Percentiles rank a stretch among this genome's conserved stretches.
Conservation (phyloP, 805 yeast species). For the Blastobotrys muscicola region DNA sequence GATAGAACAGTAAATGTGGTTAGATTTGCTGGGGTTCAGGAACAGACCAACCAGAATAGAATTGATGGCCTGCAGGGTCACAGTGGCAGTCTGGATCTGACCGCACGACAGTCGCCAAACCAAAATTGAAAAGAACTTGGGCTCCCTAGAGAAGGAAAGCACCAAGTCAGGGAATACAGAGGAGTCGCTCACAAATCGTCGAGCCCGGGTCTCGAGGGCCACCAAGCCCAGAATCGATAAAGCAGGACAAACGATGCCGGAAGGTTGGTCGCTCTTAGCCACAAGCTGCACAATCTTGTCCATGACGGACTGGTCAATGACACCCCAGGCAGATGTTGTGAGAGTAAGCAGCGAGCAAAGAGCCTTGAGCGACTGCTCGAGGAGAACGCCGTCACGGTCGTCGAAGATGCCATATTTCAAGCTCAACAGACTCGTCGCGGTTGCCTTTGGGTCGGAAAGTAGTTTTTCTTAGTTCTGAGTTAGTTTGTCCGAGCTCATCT, state of each 20-base stretch:
- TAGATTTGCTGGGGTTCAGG: slow-evolving; percentile 5
- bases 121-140: slow-evolving; percentile 10
- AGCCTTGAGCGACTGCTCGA: slow-evolving; percentile 11
- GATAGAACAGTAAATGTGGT: slow-evolving; percentile 13
- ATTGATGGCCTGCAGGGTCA: slow-evolving; percentile 13
- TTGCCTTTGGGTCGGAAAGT: slow-evolving; percentile 13
- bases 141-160: slow-evolving; percentile 7
- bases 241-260: slow-evolving; percentile 14
- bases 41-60: slow-evolving; percentile 14
- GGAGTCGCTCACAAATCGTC: slow-evolving; percentile 1
- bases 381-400: slow-evolving; percentile 8
- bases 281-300: slow-evolving; percentile 10
- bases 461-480: slow-evolving; percentile 9
- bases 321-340: slow-evolving; percentile 15
- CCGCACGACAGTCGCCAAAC: slow-evolving; percentile 10
- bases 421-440: slow-evolving; percentile 16
- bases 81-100: slow-evolving; percentile 11
- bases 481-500: not conserved
- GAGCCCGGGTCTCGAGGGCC: slow-evolving; percentile 12
- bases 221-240: slow-evolving; percentile 13
- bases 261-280: slow-evolving; percentile 6
- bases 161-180: slow-evolving; percentile 5
- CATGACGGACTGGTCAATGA: slow-evolving; percentile 14
- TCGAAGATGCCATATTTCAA: slow-evolving; percentile 19
- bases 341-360: slow-evolving; percentile 10